Evolutionary conservation across 2,329 filamentous ascomycete genomes (phyloP).

Genomic region (Colletotrichum lentis): DNA sequence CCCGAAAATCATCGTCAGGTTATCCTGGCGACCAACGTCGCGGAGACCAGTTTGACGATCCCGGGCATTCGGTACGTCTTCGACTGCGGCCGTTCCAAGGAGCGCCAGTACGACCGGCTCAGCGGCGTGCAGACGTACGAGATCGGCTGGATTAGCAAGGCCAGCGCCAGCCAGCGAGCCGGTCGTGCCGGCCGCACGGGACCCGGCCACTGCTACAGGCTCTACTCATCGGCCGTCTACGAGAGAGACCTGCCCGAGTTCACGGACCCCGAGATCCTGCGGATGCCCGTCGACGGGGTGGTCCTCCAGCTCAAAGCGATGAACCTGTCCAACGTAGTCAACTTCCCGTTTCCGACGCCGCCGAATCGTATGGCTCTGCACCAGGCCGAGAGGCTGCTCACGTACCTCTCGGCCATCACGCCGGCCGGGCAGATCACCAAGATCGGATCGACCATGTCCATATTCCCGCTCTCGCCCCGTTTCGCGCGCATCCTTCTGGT

Average conservation of each 20-base stretch:
- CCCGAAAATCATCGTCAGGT: conserved; percentile 86
- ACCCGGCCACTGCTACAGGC: conserved; percentile 91
- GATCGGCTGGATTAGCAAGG: conserved; percentile 96
- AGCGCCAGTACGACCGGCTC: conserved; percentile 84
- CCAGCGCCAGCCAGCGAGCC: conserved; percentile 88
- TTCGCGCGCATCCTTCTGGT: conserved; percentile 93
- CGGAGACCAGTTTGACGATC: conserved; percentile 96
- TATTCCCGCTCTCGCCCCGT: conserved; percentile 89
- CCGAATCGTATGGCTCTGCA: conserved; percentile 79
- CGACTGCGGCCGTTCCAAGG: conserved; percentile 90
- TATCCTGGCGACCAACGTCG: conserved; percentile 93
- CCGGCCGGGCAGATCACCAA: conserved; percentile 77
- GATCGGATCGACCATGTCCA: conserved; percentile 81
- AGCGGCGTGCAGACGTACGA: conserved; percentile 97
- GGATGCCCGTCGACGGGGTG: conserved; percentile 91
- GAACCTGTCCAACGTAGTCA: conserved; percentile 87
- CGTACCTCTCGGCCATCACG: conserved; percentile 83
- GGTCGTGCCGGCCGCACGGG: conserved; percentile 96
- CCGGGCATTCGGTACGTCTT: conserved; percentile 96
- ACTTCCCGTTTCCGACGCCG: conserved; percentile 95
- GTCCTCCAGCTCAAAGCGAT: conserved; percentile 95
- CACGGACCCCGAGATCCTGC: conserved; percentile 84
- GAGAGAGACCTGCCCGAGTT: conserved; percentile 89
- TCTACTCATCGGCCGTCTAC: conserved; percentile 95
- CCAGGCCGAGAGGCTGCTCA: conserved; percentile 85